Base-by-base conservation (phyloP, 2,329 filamentous ascomycete species). In the Penicillium palitans region DNA sequence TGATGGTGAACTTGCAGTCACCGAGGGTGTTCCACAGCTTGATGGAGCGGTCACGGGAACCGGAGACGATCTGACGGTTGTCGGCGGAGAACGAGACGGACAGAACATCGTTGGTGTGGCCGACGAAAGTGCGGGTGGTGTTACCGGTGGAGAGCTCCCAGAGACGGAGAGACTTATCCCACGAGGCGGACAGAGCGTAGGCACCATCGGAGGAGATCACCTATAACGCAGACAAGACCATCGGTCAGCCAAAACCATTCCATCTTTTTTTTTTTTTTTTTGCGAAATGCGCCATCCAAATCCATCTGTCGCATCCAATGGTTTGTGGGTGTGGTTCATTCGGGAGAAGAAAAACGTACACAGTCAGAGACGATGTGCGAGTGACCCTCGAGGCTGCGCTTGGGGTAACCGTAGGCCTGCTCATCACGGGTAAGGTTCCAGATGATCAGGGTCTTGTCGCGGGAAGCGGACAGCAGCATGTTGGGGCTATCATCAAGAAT, bases 1-100 rank as follows among this genome's bases (percentile, higher is more conserved):
- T 96, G 86, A 99, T 98, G 85, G 93, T 99, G 89, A 88, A 99
- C 87, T 99, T 99, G 93, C 95, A 99, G 88, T 99, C 95, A 83
- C 95, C 95, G 70, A 99, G 91, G 74, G 95, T 99, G 87, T 99
- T 99, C 95, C 95, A 99, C 76, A 99, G 89, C 91, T 98, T 99
- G 87, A 99, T 98, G 77, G 90, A 91, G 80, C 92, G 90, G 86
- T 99, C 95, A 80, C 95, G 93, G 68, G 95, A 98, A 71, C 93
- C 95, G 70, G 95, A 98, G 75, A 98, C 95, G 82, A 99, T 98
- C 87, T 98, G 95, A 79, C 95, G 90, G 90, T 98, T 98, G 87
- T 99, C 95, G 87, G 95, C 95, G 74, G 95, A 98, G 90, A 99
- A 99, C 72, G 93, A 97, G 80, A 99, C 95, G 80, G 93, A 98